Percentiles rank a stretch among this genome's conserved stretches.
Conservation (phyloP, 345 rosid genomes). For the Citrus australasica region DNA sequence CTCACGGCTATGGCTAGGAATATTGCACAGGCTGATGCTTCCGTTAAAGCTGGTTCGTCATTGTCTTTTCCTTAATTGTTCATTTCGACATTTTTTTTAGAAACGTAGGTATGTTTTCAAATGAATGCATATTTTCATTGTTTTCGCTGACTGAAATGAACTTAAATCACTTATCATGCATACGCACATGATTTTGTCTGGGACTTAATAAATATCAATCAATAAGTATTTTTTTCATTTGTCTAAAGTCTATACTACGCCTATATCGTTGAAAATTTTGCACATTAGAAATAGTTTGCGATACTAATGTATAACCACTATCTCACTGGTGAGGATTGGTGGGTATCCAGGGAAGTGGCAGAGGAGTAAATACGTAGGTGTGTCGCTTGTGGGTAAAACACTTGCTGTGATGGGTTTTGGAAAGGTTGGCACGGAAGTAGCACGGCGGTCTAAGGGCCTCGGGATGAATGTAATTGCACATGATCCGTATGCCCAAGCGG, state of each 20-base stretch:
- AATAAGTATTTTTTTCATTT: background rate
- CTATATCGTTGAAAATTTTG: no score
- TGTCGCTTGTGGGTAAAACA: constrained; percentile 41
- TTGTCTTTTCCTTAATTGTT: background rate
- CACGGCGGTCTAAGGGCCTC: constrained; percentile 45
- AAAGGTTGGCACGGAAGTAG: constrained; percentile 49
- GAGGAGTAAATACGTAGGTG: constrained; percentile 33
- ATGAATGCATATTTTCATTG: no score
- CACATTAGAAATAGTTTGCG: background rate
- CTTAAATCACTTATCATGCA: no score
- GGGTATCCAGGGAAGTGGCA: constrained; percentile 32
- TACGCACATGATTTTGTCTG: no score
- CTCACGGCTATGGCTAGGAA: constrained; percentile 40
- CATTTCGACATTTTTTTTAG: background rate
- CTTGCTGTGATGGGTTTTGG: constrained; percentile 50
- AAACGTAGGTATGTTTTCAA: no score
- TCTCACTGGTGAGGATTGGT: background rate
- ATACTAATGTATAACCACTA: background rate
- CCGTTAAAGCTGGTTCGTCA: constrained; percentile 43
- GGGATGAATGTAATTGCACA: constrained; percentile 42
- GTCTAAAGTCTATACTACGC: no score
- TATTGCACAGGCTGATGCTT: constrained; percentile 46
- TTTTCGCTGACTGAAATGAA: background rate
- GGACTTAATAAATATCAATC: no score
- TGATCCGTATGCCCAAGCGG: constrained; percentile 45